phyloP scores from a whole-genome alignment of 1,139 yeast genomes.

The Kazachstania sp. region DNA sequence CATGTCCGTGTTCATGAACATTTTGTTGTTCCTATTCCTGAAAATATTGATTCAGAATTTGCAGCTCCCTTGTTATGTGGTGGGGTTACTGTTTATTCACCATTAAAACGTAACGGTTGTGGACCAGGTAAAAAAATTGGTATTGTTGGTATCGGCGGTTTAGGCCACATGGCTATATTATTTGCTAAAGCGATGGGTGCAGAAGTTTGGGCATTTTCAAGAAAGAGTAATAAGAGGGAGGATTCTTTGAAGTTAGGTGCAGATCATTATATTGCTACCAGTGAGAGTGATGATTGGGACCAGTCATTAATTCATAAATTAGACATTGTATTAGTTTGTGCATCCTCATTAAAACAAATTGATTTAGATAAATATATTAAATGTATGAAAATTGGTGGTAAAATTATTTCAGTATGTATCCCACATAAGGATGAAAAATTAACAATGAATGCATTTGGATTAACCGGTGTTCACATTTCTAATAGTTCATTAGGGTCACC shows the following conservation, averaged over 20 bases:
- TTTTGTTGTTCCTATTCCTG: constrained; percentile 43
- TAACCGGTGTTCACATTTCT: constrained; percentile 40
- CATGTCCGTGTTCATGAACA: constrained; percentile 41
- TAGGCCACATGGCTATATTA: constrained; percentile 52
- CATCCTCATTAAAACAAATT: constrained; percentile 38
- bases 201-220: constrained; percentile 47
- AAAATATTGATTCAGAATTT: constrained; percentile 31
- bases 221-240: constrained; percentile 40
- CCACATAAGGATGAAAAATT: constrained; percentile 38
- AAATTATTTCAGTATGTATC: constrained; percentile 47
- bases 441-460: constrained; percentile 36
- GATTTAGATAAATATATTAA: constrained; percentile 32
- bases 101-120: constrained; percentile 37
- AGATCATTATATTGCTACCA: constrained; percentile 42
- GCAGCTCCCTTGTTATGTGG: constrained; percentile 48
- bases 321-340: constrained; percentile 44
- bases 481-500: constrained; percentile 44
- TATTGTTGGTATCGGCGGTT: constrained; percentile 52
- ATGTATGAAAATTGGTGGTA: constrained; percentile 37
- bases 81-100: constrained; percentile 46
- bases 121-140: constrained; percentile 43
- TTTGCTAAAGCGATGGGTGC: constrained; percentile 52
- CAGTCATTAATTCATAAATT: constrained; percentile 28
- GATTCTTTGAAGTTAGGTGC: constrained; percentile 48
- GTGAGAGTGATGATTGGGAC: constrained; percentile 35